Conservation (phyloP, 2,329 filamentous ascomycete species). For the Apiospora malaysiana region DNA sequence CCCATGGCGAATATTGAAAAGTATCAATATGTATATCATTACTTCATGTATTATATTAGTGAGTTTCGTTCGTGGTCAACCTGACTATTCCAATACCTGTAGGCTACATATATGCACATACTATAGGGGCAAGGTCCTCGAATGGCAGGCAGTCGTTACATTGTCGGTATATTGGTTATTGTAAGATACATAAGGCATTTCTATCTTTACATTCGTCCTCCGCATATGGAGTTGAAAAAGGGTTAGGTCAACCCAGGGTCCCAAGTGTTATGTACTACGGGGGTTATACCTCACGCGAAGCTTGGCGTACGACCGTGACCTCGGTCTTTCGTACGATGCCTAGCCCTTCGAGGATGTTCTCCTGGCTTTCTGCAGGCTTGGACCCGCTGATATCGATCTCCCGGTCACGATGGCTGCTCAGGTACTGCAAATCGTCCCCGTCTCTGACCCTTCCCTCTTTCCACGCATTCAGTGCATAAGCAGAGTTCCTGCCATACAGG, state of each 20-base stretch:
- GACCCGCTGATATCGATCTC: constrained; percentile 11
- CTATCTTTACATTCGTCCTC: background rate
- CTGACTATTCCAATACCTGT: background rate
- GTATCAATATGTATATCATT: too few relatives aligned
- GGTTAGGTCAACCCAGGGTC: too few relatives aligned
- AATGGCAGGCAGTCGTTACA: background rate
- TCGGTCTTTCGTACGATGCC: constrained; percentile 19
- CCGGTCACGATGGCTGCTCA: constrained; percentile 12
- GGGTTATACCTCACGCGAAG: background rate
- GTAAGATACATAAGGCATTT: background rate
- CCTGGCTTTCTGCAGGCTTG: background rate
- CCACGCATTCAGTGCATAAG: constrained; percentile 39
- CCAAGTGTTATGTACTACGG: too few relatives aligned
- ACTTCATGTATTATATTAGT: background rate
- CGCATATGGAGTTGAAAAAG: background rate
- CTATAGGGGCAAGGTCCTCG: background rate
- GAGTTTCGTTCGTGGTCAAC: background rate
- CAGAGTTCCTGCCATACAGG: constrained; percentile 24
- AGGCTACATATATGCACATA: background rate
- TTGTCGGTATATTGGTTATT: background rate
- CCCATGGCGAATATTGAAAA: background rate
- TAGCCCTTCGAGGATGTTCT: background rate
- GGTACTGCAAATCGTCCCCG: constrained; percentile 26
- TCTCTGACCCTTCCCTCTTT: background rate
- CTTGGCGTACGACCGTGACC: constrained; percentile 3